These are phyloP conservation scores for Climacium dendroides DNA, from an alignment of 225 moss, liverwort and hornwort genomes.

Conservation along the genomic window DNA sequence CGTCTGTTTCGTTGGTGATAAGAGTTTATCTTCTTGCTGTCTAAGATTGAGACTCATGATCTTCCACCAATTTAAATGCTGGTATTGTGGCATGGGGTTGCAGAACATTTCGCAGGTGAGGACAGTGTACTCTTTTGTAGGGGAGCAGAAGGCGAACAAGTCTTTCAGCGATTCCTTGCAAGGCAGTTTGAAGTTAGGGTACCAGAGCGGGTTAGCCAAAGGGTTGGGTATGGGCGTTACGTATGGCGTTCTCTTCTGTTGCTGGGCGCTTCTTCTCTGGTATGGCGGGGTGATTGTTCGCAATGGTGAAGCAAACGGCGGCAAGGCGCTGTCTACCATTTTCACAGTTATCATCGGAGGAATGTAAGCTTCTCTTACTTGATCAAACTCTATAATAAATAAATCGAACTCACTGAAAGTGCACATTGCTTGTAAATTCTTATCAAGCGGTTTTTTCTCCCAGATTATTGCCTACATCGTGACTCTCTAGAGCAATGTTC, in stretches of 20 bases:
- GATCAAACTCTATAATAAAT: background rate
- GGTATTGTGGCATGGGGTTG: background rate
- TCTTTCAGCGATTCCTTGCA: conserved; percentile 26
- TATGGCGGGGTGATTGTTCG: conserved; percentile 60
- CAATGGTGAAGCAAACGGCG: conserved; percentile 29
- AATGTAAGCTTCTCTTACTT: conserved; percentile 19
- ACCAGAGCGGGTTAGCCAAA: conserved; percentile 50
- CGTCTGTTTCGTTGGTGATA: background rate
- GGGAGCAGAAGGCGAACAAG: conserved; percentile 32
- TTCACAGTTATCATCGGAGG: conserved; percentile 54
- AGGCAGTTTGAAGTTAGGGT: conserved; percentile 35
- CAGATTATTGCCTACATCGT: background rate
- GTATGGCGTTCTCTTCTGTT: conserved; percentile 40
- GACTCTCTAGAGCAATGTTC: background rate
- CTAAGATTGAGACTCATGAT: background rate
- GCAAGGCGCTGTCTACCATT: conserved; percentile 38
- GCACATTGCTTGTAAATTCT: background rate
- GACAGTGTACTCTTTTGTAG: conserved; percentile 67
- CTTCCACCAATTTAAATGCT: background rate
- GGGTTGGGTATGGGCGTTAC: conserved; percentile 59
- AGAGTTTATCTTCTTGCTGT: background rate
- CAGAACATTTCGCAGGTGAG: conserved; percentile 62
- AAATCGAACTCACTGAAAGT: background rate
- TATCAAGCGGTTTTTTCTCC: background rate
- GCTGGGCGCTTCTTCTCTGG: conserved; percentile 68